phyloP scores from a whole-genome alignment of 2,329 filamentous ascomycete genomes.

The Furcasterigmium sp. region DNA sequence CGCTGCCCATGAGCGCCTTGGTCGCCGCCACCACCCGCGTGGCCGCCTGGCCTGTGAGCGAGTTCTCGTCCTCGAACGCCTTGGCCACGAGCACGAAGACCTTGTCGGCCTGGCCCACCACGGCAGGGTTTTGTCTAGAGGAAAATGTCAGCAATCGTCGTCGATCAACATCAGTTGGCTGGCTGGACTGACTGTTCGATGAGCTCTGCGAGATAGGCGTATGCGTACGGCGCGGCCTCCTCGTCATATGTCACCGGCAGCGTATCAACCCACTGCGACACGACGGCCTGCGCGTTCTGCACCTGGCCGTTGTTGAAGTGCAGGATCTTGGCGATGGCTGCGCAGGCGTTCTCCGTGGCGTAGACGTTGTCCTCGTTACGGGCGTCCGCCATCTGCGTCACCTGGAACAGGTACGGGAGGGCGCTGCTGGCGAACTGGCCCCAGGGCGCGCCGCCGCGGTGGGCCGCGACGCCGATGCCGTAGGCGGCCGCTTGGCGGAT shows the following conservation, averaged over 20 bases:
- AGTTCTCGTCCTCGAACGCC: conserved; percentile 78
- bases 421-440: conserved; percentile 78
- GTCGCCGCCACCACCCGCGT: conserved; percentile 70
- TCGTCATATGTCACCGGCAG: conserved; percentile 92
- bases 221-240: conserved; percentile 94
- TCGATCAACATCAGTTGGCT: background rate
- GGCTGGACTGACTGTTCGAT: conserved; percentile 79
- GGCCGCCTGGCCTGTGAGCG: conserved; percentile 79
- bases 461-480: conserved; percentile 90
- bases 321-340: conserved; percentile 93
- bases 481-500: conserved; percentile 96
- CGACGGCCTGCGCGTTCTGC: conserved; percentile 67
- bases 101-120: conserved; percentile 71
- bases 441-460: conserved; percentile 85
- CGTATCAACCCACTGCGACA: conserved; percentile 83
- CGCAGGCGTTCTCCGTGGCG: conserved; percentile 95
- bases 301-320: conserved; percentile 82
- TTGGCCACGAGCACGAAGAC: conserved; percentile 82
- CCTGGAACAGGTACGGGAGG: conserved; percentile 78
- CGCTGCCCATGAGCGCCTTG: conserved; percentile 69
- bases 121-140: conserved; percentile 74
- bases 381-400: conserved; percentile 73
- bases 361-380: conserved; percentile 91
- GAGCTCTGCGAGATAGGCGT: conserved; percentile 83
- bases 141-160: conserved; percentile 4